phyloP scores from a whole-genome alignment of 192 early-diverging fungal species.

The Backusella sp. region DNA sequence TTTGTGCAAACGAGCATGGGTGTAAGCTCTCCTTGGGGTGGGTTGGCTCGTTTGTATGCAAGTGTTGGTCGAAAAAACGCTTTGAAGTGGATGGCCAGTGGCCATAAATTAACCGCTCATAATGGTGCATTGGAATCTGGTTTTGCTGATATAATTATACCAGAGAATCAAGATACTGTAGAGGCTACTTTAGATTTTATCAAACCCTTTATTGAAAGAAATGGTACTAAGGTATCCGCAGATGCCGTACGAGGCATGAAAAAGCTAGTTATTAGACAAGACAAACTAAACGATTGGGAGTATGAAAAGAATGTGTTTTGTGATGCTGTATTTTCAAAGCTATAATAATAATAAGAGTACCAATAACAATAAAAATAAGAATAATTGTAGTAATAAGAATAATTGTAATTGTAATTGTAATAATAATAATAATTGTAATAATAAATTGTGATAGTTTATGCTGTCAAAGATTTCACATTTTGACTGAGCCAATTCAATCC shows the following conservation, averaged over 20 bases:
- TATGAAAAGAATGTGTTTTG: conserved; percentile 16
- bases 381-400: too few species aligned
- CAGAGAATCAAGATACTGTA: not conserved
- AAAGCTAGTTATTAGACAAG: conserved; percentile 33
- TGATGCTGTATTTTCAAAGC: conserved; percentile 1
- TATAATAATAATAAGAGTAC: not conserved
- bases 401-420: too few species aligned
- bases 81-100: conserved; percentile 45
- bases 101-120: conserved; percentile 36
- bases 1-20: conserved; percentile 66
- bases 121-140: conserved; percentile 37
- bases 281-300: conserved; percentile 33
- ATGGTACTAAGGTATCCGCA: conserved; percentile 37
- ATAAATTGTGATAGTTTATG: not conserved
- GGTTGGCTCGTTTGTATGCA: conserved; percentile 41
- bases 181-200: conserved; percentile 37
- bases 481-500: conserved; percentile 85
- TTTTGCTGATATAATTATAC: conserved; percentile 40
- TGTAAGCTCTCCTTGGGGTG: conserved; percentile 64
- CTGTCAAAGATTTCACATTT: conserved; percentile 45
- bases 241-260: conserved; percentile 54
- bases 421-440: too few species aligned
- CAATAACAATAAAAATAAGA: not conserved
- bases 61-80: conserved; percentile 49
- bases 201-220: conserved; percentile 32